phyloP scores from a whole-genome alignment of 148 eudicot genomes.

The Dysphania ambrosioides region DNA sequence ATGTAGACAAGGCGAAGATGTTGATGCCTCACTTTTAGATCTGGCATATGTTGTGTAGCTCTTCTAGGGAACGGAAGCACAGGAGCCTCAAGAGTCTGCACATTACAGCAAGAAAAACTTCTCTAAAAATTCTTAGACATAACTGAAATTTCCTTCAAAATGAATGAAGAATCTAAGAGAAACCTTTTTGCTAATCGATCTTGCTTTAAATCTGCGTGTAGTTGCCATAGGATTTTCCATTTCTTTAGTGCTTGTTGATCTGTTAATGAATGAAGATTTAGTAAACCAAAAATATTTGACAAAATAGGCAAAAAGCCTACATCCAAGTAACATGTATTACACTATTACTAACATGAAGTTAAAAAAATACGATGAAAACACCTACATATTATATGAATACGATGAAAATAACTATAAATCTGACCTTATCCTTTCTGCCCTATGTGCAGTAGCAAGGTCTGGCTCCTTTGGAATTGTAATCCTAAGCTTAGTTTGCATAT shows the following conservation, averaged over 20 bases:
- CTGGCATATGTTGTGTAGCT: constrained; percentile 51
- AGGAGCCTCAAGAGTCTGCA: constrained; percentile 68
- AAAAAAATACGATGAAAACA: constrained; percentile 19
- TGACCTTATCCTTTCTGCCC: constrained; percentile 73
- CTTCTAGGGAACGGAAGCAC: constrained; percentile 46
- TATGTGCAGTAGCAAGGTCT: constrained; percentile 68
- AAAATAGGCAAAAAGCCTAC: background rate
- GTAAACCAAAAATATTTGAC: background rate
- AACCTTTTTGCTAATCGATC: constrained; percentile 78
- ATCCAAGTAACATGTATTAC: constrained; percentile 24
- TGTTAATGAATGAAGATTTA: constrained; percentile 28
- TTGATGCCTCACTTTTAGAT: constrained; percentile 50
- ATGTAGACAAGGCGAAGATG: constrained; percentile 4
- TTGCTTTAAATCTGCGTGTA: constrained; percentile 63
- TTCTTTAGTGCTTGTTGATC: constrained; percentile 44
- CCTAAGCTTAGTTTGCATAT: constrained; percentile 39
- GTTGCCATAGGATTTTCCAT: constrained; percentile 39
- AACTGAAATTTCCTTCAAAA: background rate
- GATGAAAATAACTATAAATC: constrained; percentile 20
- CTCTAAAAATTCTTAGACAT: background rate
- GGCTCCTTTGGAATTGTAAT: constrained; percentile 86
- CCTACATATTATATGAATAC: background rate
- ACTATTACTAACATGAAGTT: constrained; percentile 6
- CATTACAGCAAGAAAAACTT: constrained; percentile 7
- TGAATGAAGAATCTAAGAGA: background rate